Conservation (phyloP, 257 asterid genomes). For the Solanum raphanifolium region DNA sequence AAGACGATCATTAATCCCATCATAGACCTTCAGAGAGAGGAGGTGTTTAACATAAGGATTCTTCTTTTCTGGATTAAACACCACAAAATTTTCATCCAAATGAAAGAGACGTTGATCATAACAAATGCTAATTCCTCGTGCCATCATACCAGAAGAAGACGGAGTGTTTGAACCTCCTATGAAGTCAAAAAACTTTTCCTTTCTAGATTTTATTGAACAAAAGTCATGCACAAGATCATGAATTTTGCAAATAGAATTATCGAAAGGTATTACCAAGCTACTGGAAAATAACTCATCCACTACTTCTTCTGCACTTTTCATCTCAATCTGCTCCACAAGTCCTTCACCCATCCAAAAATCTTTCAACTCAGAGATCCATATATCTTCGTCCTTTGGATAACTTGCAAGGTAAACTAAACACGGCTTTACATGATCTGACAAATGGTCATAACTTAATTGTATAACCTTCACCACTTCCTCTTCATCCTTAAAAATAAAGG, state of each 20-base stretch:
- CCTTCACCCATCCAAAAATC: constrained; percentile 19
- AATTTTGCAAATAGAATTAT: background rate
- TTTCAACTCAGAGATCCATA: background rate
- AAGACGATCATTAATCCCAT: too few species aligned
- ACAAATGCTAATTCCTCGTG: background rate
- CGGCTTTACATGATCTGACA: constrained; percentile 13
- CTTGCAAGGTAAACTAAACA: constrained; percentile 19
- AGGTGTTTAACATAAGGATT: background rate
- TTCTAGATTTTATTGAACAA: constrained; percentile 7
- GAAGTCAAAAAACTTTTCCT: background rate
- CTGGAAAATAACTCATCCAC: constrained; percentile 8
- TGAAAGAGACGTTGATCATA: rapidly evolving
- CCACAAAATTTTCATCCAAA: background rate
- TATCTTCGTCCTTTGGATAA: constrained; percentile 2
- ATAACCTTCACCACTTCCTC: constrained; percentile 1
- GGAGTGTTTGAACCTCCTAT: background rate
- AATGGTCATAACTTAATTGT: constrained; percentile 18
- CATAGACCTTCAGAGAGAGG: background rate
- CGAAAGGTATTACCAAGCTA: constrained; percentile 6
- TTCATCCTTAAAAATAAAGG: background rate
- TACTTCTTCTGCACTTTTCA: background rate
- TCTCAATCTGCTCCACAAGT: background rate
- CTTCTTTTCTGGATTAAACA: background rate
- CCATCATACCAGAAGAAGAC: background rate
- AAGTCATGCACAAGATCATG: constrained; percentile 14